These are phyloP conservation scores for Butyriboletus loyo DNA, from an alignment of 768 basidiomycete species.

Conservation along the genomic window DNA sequence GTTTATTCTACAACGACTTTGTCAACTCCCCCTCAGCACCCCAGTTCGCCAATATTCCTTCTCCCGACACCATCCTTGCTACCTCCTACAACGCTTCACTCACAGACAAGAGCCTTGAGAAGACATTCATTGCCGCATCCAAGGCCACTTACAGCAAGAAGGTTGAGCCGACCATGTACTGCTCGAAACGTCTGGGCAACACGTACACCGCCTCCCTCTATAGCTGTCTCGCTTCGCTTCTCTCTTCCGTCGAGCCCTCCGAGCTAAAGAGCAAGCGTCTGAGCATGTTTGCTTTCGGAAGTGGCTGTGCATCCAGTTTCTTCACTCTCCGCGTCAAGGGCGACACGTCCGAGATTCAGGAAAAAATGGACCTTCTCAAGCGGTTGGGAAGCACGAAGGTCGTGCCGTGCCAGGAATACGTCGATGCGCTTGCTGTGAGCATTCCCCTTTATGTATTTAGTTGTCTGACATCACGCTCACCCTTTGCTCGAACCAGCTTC, in stretches of 20 bases:
- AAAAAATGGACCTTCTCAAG: slow-evolving; percentile 77
- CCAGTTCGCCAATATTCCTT: slow-evolving; percentile 65
- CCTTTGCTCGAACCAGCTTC: slow-evolving; percentile 54
- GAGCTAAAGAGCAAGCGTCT: slow-evolving; percentile 79
- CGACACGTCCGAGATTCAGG: slow-evolving; percentile 75
- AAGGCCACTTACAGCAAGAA: slow-evolving; percentile 72
- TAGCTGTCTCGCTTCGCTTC: slow-evolving; percentile 85
- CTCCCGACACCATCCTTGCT: slow-evolving; percentile 66
- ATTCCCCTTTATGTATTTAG: no score
- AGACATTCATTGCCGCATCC: slow-evolving; percentile 82
- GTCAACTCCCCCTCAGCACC: slow-evolving; percentile 67
- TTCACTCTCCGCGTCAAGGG: slow-evolving; percentile 86
- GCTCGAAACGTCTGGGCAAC: slow-evolving; percentile 91
- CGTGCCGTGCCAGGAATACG: slow-evolving; percentile 88
- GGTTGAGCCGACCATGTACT: slow-evolving; percentile 80
- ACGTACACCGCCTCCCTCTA: slow-evolving; percentile 98
- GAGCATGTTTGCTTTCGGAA: slow-evolving; percentile 95
- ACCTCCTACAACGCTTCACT: slow-evolving; percentile 71
- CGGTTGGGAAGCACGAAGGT: slow-evolving; percentile 86
- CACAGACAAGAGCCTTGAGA: slow-evolving; percentile 93
- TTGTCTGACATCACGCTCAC: not conserved
- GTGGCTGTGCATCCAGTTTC: slow-evolving; percentile 93
- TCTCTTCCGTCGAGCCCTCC: slow-evolving; percentile 69
- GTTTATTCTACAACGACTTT: slow-evolving; percentile 92
- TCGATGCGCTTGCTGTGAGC: slow-evolving; percentile 72